Percentiles rank a stretch among this genome's conserved stretches.
Evolutionary conservation across 2,329 filamentous ascomycete species (phyloP).

Genomic region (Epichloe uncinata): DNA sequence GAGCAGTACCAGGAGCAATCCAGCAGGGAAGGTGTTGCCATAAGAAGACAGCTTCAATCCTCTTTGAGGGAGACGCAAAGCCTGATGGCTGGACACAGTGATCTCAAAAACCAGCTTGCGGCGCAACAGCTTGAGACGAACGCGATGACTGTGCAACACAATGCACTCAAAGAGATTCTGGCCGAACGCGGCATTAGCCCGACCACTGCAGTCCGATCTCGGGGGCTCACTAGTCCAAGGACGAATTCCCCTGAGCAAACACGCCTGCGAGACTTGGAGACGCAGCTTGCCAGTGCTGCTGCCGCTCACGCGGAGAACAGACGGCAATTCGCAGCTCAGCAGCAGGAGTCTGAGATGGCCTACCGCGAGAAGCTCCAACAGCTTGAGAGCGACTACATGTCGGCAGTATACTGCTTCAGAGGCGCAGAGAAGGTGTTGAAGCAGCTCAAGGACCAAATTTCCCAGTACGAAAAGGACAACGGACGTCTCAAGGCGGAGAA

Average conservation of each 20-base stretch:
- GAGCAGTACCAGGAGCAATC: constrained; percentile 97
- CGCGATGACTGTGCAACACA: constrained; percentile 81
- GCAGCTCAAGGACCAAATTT: constrained; percentile 95
- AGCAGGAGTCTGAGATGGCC: constrained; percentile 73
- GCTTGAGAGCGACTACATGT: constrained; percentile 94
- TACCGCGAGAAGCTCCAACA: constrained; percentile 91
- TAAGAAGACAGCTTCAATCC: constrained; percentile 79
- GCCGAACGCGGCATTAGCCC: constrained; percentile 78
- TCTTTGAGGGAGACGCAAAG: constrained; percentile 71
- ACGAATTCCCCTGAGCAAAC: constrained; percentile 69
- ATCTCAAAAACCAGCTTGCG: constrained; percentile 70
- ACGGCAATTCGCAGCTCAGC: constrained; percentile 59
- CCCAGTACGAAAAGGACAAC: constrained; percentile 82
- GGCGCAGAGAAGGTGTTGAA: constrained; percentile 98
- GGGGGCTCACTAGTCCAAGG: constrained; percentile 54
- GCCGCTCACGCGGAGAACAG: constrained; percentile 81
- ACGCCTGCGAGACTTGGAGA: constrained; percentile 73
- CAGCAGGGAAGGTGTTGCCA: constrained; percentile 79
- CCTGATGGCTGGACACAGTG: constrained; percentile 67
- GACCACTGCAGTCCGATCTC: constrained; percentile 55
- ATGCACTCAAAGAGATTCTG: constrained; percentile 83
- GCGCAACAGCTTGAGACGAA: constrained; percentile 89
- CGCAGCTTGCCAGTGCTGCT: constrained; percentile 64
- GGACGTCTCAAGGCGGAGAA: constrained; percentile 69
- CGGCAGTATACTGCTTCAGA: constrained; percentile 94